Conservation (phyloP, 2,329 filamentous ascomycete genomes). For the Dactylellina haptotyla region DNA sequence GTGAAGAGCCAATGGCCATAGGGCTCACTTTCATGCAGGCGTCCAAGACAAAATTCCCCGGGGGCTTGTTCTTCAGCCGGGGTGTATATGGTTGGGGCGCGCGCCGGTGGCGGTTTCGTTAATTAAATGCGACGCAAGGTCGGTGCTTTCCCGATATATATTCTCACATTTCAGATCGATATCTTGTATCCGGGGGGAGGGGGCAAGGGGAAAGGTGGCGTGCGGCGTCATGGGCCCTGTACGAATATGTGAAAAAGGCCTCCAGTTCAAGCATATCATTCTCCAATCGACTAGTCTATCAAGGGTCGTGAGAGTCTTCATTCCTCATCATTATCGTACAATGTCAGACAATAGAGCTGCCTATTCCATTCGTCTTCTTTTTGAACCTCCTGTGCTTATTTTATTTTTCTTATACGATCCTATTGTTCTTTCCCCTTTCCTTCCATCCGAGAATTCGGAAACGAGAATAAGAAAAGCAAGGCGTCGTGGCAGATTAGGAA, state of each 20-base stretch:
- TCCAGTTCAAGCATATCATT: background rate
- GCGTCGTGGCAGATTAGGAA: no score
- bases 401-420: background rate
- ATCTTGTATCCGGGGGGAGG: background rate
- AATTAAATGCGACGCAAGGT: background rate
- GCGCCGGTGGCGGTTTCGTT: background rate
- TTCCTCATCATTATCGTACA: conserved; percentile 37
- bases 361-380: conserved; percentile 12
- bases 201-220: background rate
- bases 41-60: background rate
- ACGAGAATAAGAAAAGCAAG: background rate
- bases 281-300: conserved; percentile 20
- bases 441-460: conserved; percentile 20
- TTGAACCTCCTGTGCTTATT: conserved; percentile 2
- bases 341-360: conserved; percentile 14
- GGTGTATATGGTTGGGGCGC: no score
- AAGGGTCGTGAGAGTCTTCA: background rate
- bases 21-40: no score
- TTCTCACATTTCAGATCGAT: background rate
- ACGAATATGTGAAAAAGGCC: background rate
- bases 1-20: background rate
- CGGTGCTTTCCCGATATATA: background rate
- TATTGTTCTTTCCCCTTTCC: background rate
- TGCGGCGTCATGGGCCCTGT: background rate
- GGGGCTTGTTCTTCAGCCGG: no score